A percentile compares a stretch with the other conserved stretches of the same genome.
phyloP scores from a whole-genome alignment of 2,329 filamentous ascomycete species.

The Calonectria pseudoreteaudii region DNA sequence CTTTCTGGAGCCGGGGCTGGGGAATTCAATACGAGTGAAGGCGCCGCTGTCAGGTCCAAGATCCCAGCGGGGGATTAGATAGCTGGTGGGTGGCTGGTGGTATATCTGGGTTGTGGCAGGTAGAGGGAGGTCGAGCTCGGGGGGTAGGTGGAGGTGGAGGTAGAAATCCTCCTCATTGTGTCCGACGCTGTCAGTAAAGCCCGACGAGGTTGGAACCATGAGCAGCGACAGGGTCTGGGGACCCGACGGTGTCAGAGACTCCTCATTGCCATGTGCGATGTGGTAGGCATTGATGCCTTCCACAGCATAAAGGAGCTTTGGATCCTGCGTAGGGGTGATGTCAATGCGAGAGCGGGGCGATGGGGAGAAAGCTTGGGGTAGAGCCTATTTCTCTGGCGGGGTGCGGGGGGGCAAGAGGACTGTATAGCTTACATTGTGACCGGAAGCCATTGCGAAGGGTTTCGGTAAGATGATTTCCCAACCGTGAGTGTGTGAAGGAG shows the following conservation, averaged over 20 bases:
- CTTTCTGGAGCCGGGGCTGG: conserved; percentile 74
- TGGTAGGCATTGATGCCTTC: conserved; percentile 92
- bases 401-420: background rate
- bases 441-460: conserved; percentile 43
- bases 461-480: background rate
- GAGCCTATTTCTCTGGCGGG: background rate
- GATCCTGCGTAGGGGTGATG: conserved; percentile 56
- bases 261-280: conserved; percentile 87
- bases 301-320: conserved; percentile 77
- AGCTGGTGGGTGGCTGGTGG: conserved; percentile 91
- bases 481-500: background rate
- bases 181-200: conserved; percentile 71
- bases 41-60: conserved; percentile 87
- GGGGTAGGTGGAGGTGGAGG: conserved; percentile 92
- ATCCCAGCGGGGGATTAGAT: conserved; percentile 96
- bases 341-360: conserved; percentile 23
- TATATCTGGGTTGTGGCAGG: conserved; percentile 98
- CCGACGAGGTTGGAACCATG: conserved; percentile 93
- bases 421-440: conserved; percentile 45
- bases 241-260: conserved; percentile 83
- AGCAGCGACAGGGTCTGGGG: conserved; percentile 92
- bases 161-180: conserved; percentile 92
- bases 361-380: conserved; percentile 25
- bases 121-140: conserved; percentile 91
- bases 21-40: conserved; percentile 95